These are phyloP conservation scores for Nothophoma quercina DNA, from an alignment of 2,329 filamentous ascomycete genomes.

Conservation along the genomic window DNA sequence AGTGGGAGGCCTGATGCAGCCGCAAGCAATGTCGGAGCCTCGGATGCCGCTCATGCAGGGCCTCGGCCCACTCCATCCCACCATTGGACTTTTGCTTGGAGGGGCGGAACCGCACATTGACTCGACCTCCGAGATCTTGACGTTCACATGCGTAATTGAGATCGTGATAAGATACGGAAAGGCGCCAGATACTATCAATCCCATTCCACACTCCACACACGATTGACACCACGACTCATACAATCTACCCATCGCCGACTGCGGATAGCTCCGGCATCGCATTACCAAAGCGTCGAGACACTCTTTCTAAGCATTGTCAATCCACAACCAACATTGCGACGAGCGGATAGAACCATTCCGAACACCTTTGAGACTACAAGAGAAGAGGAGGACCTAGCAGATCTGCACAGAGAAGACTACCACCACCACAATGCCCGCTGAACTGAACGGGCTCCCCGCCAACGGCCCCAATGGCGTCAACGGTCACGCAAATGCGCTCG, in stretches of 20 bases:
- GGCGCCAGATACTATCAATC: too few species aligned
- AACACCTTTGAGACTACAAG: not conserved
- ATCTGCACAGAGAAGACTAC: not conserved
- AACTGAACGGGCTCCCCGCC: constrained; percentile 24
- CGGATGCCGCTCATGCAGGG: constrained; percentile 14
- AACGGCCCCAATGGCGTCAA: constrained; percentile 26
- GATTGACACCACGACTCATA: not conserved
- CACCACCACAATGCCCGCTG: constrained; percentile 32
- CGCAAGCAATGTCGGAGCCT: constrained; percentile 7
- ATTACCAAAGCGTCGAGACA: constrained; percentile 30
- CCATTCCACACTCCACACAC: too few species aligned
- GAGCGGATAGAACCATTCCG: constrained; percentile 3
- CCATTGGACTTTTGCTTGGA: constrained; percentile 17
- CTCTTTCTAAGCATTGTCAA: constrained; percentile 33
- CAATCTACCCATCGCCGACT: not conserved
- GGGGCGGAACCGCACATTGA: constrained; percentile 16
- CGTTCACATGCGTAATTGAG: constrained; percentile 1
- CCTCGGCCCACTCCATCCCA: constrained; percentile 15
- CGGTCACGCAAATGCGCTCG: constrained; percentile 21
- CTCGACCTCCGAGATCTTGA: constrained; percentile 6
- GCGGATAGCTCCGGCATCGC: constrained; percentile 30
- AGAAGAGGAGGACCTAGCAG: not conserved
- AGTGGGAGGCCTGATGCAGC: constrained; percentile 2
- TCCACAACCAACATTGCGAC: constrained; percentile 4
- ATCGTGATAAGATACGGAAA: not conserved